phyloP scores from a whole-genome alignment of 2,329 filamentous ascomycete genomes.

The Coniochaeta hoffmannii region DNA sequence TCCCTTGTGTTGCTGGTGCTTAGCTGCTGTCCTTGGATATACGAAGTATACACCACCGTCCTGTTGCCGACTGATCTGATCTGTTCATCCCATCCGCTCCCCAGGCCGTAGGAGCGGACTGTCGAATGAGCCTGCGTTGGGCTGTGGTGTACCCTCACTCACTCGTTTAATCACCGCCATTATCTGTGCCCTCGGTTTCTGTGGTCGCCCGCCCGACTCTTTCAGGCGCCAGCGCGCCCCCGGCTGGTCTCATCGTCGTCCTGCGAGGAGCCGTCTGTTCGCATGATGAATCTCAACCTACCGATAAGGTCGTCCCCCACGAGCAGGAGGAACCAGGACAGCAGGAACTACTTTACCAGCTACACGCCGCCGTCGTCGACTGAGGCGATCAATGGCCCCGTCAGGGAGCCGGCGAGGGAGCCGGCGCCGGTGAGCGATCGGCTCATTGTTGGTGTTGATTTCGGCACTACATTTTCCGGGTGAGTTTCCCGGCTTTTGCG shows the following conservation, averaged over 20 bases:
- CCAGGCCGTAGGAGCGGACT: too few species aligned
- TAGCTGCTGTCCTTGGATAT: neutral
- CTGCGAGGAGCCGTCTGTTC: too few species aligned
- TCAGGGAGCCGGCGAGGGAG: slow-evolving; percentile 48
- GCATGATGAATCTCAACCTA: slow-evolving; percentile 42
- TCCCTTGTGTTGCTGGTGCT: neutral
- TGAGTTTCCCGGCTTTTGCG: slow-evolving; percentile 30
- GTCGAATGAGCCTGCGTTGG: too few species aligned
- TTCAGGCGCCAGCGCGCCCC: too few species aligned
- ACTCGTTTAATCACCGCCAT: neutral
- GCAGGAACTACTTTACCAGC: slow-evolving; percentile 47
- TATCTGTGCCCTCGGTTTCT: too few species aligned
- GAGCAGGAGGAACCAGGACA: slow-evolving; percentile 46
- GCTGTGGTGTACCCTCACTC: neutral
- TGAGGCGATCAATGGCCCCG: slow-evolving; percentile 55
- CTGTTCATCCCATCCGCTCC: too few species aligned
- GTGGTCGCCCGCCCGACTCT: too few species aligned
- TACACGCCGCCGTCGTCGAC: slow-evolving; percentile 49
- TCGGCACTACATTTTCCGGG: slow-evolving; percentile 80
- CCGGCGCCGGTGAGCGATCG: slow-evolving; percentile 49
- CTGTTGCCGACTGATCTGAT: too few species aligned
- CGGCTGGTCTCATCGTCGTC: too few species aligned
- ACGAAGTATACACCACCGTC: too few species aligned
- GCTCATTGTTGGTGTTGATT: slow-evolving; percentile 72
- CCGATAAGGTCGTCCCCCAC: slow-evolving; percentile 39